Conservation (phyloP, 108 stramenopile species). For the Conticribra weissflogii region DNA sequence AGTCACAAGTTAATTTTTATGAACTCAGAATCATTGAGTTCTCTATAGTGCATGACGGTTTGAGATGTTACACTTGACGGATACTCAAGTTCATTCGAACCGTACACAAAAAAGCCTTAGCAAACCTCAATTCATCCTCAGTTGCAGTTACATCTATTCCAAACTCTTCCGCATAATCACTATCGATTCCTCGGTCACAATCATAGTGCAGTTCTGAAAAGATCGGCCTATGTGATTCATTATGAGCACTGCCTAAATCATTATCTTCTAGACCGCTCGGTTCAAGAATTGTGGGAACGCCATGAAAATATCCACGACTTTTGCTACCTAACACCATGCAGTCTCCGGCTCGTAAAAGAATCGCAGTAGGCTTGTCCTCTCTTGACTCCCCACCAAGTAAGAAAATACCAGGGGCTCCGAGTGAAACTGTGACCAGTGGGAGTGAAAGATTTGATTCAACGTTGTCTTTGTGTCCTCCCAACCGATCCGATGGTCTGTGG, state of each 20-base stretch:
- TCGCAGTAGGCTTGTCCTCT: slow-evolving; percentile 27
- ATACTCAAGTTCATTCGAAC: slow-evolving; percentile 52
- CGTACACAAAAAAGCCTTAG: slow-evolving; percentile 43
- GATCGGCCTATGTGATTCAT: background rate
- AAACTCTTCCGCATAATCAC: slow-evolving; percentile 2
- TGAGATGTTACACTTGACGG: slow-evolving; percentile 40
- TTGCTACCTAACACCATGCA: slow-evolving; percentile 46
- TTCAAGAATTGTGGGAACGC: slow-evolving; percentile 48
- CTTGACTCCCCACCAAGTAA: slow-evolving; percentile 42
- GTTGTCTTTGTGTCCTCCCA: slow-evolving; percentile 48
- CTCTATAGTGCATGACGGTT: too few species aligned
- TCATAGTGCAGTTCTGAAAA: slow-evolving; percentile 31
- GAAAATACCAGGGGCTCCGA: slow-evolving; percentile 49
- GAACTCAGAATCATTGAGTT: too few species aligned
- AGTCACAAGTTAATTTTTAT: too few species aligned
- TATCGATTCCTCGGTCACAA: slow-evolving; percentile 5
- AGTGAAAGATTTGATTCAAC: slow-evolving; percentile 49
- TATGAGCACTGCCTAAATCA: background rate
- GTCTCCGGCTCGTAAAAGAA: slow-evolving; percentile 47
- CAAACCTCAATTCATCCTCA: slow-evolving; percentile 33
- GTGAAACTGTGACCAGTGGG: slow-evolving; percentile 50
- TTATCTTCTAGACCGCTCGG: slow-evolving; percentile 6
- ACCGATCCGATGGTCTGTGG: slow-evolving; percentile 41
- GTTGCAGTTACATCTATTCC: slow-evolving; percentile 14
- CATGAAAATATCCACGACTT: slow-evolving; percentile 47